Conservation (phyloP, 2,329 filamentous ascomycete species). For the Chlorencoelia australis region DNA sequence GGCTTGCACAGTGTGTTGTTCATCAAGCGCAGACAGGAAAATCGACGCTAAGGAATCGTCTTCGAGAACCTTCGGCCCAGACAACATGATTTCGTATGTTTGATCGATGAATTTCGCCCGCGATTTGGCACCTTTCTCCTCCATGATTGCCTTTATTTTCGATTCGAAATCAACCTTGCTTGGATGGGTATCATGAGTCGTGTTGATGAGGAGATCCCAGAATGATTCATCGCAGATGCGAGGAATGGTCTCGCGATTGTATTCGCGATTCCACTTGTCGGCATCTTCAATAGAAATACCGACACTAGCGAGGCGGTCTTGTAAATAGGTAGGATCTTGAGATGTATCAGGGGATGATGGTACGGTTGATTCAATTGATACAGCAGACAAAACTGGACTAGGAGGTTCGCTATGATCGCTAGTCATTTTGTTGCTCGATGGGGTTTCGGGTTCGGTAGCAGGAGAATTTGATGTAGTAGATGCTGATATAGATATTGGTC, state of each 20-base stretch:
- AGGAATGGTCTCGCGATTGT: conserved; percentile 5
- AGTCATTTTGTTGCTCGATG: no score
- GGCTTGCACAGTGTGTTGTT: no score
- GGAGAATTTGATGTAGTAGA: no score
- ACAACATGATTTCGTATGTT: conserved; percentile 4
- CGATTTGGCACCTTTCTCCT: conserved; percentile 5
- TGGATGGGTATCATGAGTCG: background rate
- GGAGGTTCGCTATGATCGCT: no score
- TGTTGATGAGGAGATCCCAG: conserved; percentile 3
- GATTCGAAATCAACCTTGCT: conserved; percentile 2
- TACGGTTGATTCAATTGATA: no score
- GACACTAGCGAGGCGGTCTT: conserved; percentile 6
- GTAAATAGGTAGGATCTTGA: conserved; percentile 6
- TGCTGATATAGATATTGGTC: no score
- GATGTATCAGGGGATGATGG: no score
- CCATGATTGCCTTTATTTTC: conserved; percentile 5
- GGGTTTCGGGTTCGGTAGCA: no score
- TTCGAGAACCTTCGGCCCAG: conserved; percentile 4
- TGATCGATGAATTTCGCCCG: conserved; percentile 4
- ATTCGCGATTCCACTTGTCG: conserved; percentile 6
- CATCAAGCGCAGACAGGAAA: no score
- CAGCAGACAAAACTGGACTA: no score
- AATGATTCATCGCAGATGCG: conserved; percentile 1
- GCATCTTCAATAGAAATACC: conserved; percentile 5
- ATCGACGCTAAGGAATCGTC: no score